These are phyloP conservation scores for Flaveria ramosissima DNA, from an alignment of 129 eudicot genomes.

Conservation along the genomic window DNA sequence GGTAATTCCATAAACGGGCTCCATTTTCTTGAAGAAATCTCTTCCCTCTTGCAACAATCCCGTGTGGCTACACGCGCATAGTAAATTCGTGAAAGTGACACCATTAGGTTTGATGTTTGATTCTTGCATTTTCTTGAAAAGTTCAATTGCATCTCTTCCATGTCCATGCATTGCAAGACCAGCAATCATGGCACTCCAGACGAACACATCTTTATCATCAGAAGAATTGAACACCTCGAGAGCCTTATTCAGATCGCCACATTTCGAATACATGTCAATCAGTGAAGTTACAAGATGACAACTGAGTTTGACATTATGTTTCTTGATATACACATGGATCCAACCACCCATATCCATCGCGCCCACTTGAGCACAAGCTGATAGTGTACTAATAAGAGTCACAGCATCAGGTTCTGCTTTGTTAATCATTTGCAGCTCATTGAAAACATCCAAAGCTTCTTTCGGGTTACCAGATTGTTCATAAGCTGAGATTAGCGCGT, in stretches of 20 bases:
- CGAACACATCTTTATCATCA: slow-evolving; percentile 51
- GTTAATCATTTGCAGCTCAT: slow-evolving; percentile 51
- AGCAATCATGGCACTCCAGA: slow-evolving; percentile 81
- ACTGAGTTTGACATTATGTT: slow-evolving; percentile 43
- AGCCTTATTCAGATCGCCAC: slow-evolving; percentile 72
- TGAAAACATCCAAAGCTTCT: slow-evolving; percentile 67
- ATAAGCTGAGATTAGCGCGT: slow-evolving; percentile 70
- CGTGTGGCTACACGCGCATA: slow-evolving; percentile 69
- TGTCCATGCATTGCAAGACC: slow-evolving; percentile 83
- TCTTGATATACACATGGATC: slow-evolving; percentile 70
- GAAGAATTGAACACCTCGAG: slow-evolving; percentile 61
- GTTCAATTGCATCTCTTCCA: slow-evolving; percentile 60
- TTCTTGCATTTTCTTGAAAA: slow-evolving; percentile 65
- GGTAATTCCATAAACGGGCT: slow-evolving; percentile 40
- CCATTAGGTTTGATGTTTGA: slow-evolving; percentile 54
- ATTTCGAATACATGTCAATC: slow-evolving; percentile 78
- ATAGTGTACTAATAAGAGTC: slow-evolving; percentile 55
- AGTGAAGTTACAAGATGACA: slow-evolving; percentile 53
- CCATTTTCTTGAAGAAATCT: slow-evolving; percentile 54
- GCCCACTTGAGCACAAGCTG: slow-evolving; percentile 78
- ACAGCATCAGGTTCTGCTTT: slow-evolving; percentile 54
- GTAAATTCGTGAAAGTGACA: slow-evolving; percentile 63
- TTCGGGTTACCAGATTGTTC: slow-evolving; percentile 65
- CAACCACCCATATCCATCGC: slow-evolving; percentile 62
- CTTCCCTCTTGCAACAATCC: slow-evolving; percentile 67